phyloP scores from a whole-genome alignment of 352 stramenopile genomes.

The Globisporangium orthogonon region DNA sequence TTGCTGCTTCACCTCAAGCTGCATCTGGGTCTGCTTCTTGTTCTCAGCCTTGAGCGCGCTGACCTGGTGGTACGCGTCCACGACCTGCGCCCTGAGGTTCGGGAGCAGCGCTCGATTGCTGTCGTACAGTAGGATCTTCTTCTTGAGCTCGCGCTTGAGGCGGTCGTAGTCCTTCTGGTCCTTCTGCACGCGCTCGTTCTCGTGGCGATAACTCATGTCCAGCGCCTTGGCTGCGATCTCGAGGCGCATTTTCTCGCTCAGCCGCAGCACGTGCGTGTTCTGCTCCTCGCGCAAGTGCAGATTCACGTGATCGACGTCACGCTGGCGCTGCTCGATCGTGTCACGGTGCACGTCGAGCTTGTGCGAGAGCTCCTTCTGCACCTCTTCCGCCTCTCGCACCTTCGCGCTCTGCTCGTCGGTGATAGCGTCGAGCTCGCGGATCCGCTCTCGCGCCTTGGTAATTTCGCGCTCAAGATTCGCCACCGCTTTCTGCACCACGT shows the following conservation, averaged over 20 bases:
- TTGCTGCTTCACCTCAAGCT: slow-evolving; percentile 87
- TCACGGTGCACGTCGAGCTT: slow-evolving; percentile 88
- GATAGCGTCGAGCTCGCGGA: slow-evolving; percentile 28
- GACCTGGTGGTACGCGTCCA: slow-evolving; percentile 72
- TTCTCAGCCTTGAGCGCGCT: slow-evolving; percentile 55
- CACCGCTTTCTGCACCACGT: slow-evolving; percentile 80
- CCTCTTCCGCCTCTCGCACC: slow-evolving; percentile 67
- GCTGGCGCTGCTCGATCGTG: slow-evolving; percentile 88
- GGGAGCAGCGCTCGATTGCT: slow-evolving; percentile 66
- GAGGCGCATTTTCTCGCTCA: slow-evolving; percentile 64
- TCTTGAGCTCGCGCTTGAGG: slow-evolving; percentile 85
- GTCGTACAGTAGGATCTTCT: slow-evolving; percentile 82
- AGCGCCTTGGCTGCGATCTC: slow-evolving; percentile 57
- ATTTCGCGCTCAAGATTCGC: slow-evolving; percentile 63
- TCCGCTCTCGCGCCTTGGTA: slow-evolving; percentile 30
- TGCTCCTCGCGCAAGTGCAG: slow-evolving; percentile 84
- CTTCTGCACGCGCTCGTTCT: slow-evolving; percentile 57
- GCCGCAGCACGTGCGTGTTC: slow-evolving; percentile 66
- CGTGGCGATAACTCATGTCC: slow-evolving; percentile 40
- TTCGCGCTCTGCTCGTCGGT: slow-evolving; percentile 42
- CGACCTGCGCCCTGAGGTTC: slow-evolving; percentile 73
- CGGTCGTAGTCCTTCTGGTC: slow-evolving; percentile 78
- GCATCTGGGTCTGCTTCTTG: slow-evolving; percentile 48
- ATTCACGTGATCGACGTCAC: slow-evolving; percentile 87
- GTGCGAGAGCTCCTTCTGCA: slow-evolving; percentile 71